Percentiles rank a stretch among this genome's conserved stretches.
Conservation (phyloP, 495 filamentous ascomycete species). For the Stereocaulon alpinum region DNA sequence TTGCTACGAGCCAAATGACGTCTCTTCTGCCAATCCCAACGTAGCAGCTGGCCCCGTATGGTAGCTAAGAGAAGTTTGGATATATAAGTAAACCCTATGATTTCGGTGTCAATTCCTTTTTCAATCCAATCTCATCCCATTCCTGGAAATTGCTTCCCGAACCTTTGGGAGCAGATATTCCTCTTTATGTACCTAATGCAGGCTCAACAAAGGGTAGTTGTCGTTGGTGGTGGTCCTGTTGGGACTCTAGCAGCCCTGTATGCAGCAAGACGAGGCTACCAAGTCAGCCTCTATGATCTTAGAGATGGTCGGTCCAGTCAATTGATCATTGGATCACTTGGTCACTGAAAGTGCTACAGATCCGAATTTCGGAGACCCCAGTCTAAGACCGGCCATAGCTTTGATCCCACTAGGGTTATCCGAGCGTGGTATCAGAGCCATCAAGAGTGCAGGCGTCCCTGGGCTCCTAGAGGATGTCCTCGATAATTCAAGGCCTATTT, state of each 20-base stretch:
- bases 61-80: no score
- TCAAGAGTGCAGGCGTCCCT: not conserved
- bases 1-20: no score
- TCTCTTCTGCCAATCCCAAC: no score
- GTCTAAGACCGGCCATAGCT: not conserved
- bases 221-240: not conserved
- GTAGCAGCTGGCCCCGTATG: no score
- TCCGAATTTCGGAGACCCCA: not conserved
- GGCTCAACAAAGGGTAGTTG: not conserved
- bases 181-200: not conserved
- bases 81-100: no score
- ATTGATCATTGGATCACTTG: not conserved
- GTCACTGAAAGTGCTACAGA: not conserved
- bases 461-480: not conserved
- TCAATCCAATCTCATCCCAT: no score
- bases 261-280: constrained; percentile 6
- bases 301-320: not conserved
- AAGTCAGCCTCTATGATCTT: not conserved
- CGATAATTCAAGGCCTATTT: not conserved
- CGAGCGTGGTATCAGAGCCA: constrained; percentile 1
- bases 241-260: constrained; percentile 1
- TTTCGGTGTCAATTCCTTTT: no score
- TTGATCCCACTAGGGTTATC: constrained; percentile 5
- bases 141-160: no score
- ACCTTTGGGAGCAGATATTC: no score